Percentiles rank a stretch among this genome's conserved stretches.
phyloP scores from a whole-genome alignment of 2,329 filamentous ascomycete genomes.

The Gnomoniopsis smithogilvyi region DNA sequence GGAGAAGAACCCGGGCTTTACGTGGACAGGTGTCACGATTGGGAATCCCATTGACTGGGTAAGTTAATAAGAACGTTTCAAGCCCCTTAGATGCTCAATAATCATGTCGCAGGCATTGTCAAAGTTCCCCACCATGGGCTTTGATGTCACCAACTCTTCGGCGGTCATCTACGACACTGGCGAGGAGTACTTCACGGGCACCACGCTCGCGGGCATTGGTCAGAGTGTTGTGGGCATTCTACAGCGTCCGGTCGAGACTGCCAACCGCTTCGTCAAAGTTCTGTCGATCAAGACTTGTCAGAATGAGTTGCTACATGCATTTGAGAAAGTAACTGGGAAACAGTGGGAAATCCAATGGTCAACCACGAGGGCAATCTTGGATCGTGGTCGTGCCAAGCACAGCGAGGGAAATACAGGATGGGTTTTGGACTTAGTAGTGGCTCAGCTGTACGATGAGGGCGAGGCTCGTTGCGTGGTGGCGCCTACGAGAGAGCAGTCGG shows the following conservation, averaged over 20 bases:
- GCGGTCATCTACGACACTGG: constrained; percentile 48
- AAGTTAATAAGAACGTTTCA: not conserved
- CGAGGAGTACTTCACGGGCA: constrained; percentile 42
- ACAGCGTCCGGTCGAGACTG: constrained; percentile 46
- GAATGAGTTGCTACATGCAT: constrained; percentile 21
- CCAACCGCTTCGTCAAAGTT: constrained; percentile 48
- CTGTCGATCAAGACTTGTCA: constrained; percentile 29
- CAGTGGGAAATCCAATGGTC: constrained; percentile 22
- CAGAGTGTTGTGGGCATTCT: constrained; percentile 48
- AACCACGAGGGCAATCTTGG: constrained; percentile 1
- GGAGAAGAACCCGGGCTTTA: constrained; percentile 21
- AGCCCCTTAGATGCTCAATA: too few species aligned
- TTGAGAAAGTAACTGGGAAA: constrained; percentile 21
- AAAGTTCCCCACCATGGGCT: constrained; percentile 27
- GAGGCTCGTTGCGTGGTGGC: constrained; percentile 26
- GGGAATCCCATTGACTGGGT: constrained; percentile 32
- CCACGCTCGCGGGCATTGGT: constrained; percentile 44
- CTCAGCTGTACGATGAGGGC: constrained; percentile 28
- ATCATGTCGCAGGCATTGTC: constrained; percentile 12
- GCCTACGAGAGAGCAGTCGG: constrained; percentile 21
- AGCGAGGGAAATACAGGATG: constrained; percentile 21
- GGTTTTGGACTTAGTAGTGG: constrained; percentile 27
- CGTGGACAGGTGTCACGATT: constrained; percentile 28
- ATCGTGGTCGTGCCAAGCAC: constrained; percentile 20
- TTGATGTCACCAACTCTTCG: constrained; percentile 22